Evolutionary conservation across 2,329 filamentous ascomycete genomes (phyloP).

Genomic region (Fusarium sp.): DNA sequence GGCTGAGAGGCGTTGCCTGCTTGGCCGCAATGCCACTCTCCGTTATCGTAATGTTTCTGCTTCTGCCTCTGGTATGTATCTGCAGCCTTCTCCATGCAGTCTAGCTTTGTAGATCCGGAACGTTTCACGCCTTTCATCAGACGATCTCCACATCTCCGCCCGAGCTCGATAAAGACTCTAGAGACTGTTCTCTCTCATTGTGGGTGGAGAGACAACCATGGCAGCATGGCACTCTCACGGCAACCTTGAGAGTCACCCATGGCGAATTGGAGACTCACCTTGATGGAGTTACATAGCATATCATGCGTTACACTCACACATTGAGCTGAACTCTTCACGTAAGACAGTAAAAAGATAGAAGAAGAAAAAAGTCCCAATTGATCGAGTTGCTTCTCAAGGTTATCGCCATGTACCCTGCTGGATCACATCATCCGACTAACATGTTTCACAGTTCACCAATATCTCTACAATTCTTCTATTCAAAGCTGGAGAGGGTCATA

Average conservation of each 20-base stretch:
- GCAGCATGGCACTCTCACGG: neutral
- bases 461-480: neutral
- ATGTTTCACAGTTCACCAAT: neutral
- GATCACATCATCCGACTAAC: neutral
- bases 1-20: conserved; percentile 17
- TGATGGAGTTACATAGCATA: conserved; percentile 7
- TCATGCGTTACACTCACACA: neutral
- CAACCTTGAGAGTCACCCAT: conserved; percentile 23
- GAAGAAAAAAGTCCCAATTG: neutral
- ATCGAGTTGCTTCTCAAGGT: neutral
- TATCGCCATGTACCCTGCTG: neutral
- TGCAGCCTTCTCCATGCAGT: conserved; percentile 22
- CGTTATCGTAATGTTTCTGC: neutral
- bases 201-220: neutral
- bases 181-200: neutral
- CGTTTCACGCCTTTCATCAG: conserved; percentile 8
- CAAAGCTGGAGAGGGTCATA: conserved; percentile 22
- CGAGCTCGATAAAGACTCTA: neutral
- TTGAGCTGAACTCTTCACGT: neutral
- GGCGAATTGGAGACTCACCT: neutral
- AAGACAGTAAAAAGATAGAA: neutral
- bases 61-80: conserved; percentile 7
- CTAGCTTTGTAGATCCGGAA: conserved; percentile 31
- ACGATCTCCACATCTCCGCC: conserved; percentile 15
- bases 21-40: conserved; percentile 7